Evolutionary conservation across 2,329 filamentous ascomycete genomes (phyloP), one percentile per base, ranked within the genome.

Genomic region (Penicillium oxalicum): DNA sequence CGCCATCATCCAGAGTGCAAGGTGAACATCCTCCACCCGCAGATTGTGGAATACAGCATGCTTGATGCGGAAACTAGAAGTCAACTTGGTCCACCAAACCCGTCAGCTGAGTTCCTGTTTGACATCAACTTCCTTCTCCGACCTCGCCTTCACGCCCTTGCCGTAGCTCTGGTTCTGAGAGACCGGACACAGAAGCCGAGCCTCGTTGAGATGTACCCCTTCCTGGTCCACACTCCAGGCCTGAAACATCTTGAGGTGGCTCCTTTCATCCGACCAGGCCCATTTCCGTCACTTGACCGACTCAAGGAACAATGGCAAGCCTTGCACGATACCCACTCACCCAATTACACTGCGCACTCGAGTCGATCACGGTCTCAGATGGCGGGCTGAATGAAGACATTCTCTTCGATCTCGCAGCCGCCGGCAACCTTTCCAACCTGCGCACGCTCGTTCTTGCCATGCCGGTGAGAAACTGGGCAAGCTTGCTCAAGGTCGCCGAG

Each of bases 341-440:
- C 39, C 5, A 18, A 9, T 7, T 40, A n/a, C 32, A 35, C 26
- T 49, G 40, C 27, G 32, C 11, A 12, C 38, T 52, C 4, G 40
- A 50, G 36, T 47, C 47, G 12, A 37, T 52, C 26, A 40, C 40
- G 37, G 26, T 48, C 18, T 25, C 33, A 12, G 6, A 12, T 9
- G 3, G 6, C 11, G 26, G 32, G 8, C 27, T 27, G 28, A 12
- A 11, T 9, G 40, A 43, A 28, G n/a, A 38, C 33, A 44, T 49
- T 4, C 37, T 52, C 11, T 34, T 32, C 12, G 37, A 33, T 2
- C 26, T 48, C 4, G 41, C 44, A 18, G 41, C 44, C 28, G 18
- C 40, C 9, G 41, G 41, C 24, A 33, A 52, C 45, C 37, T 50
- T 35, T 48, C 47, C 28, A 40, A 43, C 34, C 41, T 49, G 38